Conservation (phyloP, 345 rosid genomes). For the Nephelium lappaceum region DNA sequence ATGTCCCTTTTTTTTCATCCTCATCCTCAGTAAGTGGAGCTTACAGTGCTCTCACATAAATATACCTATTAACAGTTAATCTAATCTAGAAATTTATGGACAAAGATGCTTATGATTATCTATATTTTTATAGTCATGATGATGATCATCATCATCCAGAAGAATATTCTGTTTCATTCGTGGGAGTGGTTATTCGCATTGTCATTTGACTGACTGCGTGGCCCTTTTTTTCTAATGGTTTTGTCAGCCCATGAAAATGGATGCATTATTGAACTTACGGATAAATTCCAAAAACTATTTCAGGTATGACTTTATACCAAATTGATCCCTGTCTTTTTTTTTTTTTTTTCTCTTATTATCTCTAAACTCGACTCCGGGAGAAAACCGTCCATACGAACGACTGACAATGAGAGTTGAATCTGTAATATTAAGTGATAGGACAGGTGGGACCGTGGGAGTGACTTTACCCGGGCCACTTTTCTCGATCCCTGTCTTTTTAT, state of each 20-base stretch:
- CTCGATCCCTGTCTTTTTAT: too few species aligned
- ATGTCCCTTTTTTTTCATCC: neutral
- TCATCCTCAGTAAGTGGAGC: too few species aligned
- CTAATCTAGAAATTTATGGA: too few species aligned
- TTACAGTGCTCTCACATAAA: neutral
- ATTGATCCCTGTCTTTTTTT: neutral
- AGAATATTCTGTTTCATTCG: neutral
- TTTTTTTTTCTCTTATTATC: too few species aligned
- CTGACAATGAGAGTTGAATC: too few species aligned
- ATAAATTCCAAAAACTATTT: neutral
- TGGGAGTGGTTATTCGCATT: slow-evolving; percentile 2
- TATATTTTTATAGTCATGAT: neutral
- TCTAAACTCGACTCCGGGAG: too few species aligned
- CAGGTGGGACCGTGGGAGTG: too few species aligned
- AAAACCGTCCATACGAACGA: too few species aligned
- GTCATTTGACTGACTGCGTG: neutral
- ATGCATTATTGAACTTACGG: slow-evolving; percentile 7
- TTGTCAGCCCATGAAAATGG: neutral
- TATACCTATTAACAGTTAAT: neutral
- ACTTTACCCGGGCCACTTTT: too few species aligned
- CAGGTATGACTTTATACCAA: neutral
- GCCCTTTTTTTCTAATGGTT: neutral
- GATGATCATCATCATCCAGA: neutral
- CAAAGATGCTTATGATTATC: too few species aligned
- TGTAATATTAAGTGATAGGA: too few species aligned